Evolutionary conservation across 1,284 basidiomycete species (phyloP).

Genomic region (Volvariella surrecta): DNA sequence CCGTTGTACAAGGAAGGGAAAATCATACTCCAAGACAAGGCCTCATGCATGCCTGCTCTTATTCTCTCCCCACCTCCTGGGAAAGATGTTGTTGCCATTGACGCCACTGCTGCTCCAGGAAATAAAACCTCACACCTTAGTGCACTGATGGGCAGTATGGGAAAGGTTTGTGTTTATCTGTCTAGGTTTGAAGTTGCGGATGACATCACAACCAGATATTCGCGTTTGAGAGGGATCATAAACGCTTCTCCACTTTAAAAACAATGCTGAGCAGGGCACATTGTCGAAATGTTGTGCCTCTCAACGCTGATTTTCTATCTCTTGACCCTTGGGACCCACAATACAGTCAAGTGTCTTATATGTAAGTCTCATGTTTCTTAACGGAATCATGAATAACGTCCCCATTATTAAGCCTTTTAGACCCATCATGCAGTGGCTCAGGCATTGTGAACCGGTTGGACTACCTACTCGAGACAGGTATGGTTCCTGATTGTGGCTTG

Average conservation of each 20-base stretch:
- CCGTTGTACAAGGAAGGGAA: conserved; percentile 63
- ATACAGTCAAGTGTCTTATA: conserved; percentile 69
- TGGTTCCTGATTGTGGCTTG: conserved; percentile 11
- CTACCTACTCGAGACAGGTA: conserved; percentile 68
- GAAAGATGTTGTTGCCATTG: conserved; percentile 61
- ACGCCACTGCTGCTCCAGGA: conserved; percentile 94
- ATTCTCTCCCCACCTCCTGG: conserved; percentile 60
- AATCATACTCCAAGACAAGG: conserved; percentile 95
- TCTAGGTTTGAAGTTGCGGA: no score
- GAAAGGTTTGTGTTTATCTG: conserved; percentile 47
- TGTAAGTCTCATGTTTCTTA: conserved; percentile 42
- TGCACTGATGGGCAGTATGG: conserved; percentile 75
- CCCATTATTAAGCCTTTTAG: conserved; percentile 54
- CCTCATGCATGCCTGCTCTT: conserved; percentile 91
- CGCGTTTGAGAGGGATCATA: conserved; percentile 81
- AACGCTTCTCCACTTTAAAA: conserved; percentile 73
- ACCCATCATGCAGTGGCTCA: conserved; percentile 91
- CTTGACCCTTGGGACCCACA: conserved; percentile 56
- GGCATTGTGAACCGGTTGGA: conserved; percentile 89
- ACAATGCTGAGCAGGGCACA: conserved; percentile 76
- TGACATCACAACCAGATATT: conserved; percentile 42
- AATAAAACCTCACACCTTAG: conserved; percentile 97
- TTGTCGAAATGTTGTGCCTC: conserved; percentile 69
- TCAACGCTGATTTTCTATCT: conserved; percentile 75
- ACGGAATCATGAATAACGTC: conserved; percentile 2